phyloP scores from a whole-genome alignment of 2,329 filamentous ascomycete genomes.

The Cladosporium sp. region DNA sequence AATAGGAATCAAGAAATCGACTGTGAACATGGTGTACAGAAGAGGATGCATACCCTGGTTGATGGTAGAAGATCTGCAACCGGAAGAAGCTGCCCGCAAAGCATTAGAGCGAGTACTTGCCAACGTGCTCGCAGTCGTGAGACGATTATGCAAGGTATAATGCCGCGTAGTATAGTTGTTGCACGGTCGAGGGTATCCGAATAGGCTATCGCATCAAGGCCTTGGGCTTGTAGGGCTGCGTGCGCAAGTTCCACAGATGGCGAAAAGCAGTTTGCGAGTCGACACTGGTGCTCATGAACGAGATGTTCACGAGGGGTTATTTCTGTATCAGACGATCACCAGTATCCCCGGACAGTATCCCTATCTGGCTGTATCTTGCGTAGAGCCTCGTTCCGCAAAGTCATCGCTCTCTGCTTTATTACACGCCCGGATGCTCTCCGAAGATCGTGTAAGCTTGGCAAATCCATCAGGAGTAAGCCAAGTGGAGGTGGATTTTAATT shows the following conservation, averaged over 20 bases:
- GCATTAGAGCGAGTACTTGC: not conserved
- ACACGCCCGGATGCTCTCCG: not conserved
- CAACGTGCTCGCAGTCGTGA: not conserved
- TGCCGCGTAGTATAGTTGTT: not conserved
- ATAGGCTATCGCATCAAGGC: not conserved
- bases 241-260: not conserved
- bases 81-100: not conserved
- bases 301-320: not conserved
- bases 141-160: not conserved
- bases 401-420: not conserved
- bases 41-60: not conserved
- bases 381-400: not conserved
- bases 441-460: not conserved
- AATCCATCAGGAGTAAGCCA: not conserved
- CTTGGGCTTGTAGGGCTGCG: not conserved
- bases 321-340: not conserved
- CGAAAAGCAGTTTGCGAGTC: not conserved
- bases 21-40: not conserved
- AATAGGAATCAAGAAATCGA: not conserved
- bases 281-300: not conserved
- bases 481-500: not conserved
- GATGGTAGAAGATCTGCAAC: not conserved
- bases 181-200: not conserved
- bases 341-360: not conserved
- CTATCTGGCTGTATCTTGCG: not conserved